Base-by-base conservation (phyloP, 208 protist genomes). In the Acanthamoeba lugdunensis region DNA sequence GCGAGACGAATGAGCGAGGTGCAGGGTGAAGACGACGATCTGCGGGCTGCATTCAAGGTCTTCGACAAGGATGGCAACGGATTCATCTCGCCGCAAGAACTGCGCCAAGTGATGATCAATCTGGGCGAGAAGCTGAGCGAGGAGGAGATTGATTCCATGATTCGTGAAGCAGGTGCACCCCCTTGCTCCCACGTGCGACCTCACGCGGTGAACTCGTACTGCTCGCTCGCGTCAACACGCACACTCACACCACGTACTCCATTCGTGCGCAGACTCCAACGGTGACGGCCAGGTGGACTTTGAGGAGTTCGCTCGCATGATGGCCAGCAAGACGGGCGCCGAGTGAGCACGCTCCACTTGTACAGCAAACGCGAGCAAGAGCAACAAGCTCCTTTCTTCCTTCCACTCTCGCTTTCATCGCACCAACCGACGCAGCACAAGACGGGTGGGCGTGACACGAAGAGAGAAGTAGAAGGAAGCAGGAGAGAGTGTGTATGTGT, bases 81-180 rank as follows among this genome's bases (percentile, higher is more conserved):
- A n/a, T 95, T 97, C 63, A 97, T 97, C 82, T 94, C 94, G 5
- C 96, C 97, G 18, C 96, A 94, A 63, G 98, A 98, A 89, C 95
- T 98, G 28, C 81, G 96, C 37, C 96, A 98, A 30, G 97, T 98
- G 41, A 97, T 98, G 96, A 97, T 96, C 33, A 97, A 96, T 73
- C 95, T 98, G 6, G 97, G 97, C 48, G 97, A 98, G 94, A 97
- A 97, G 94, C 95, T 98, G 28, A 96, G 94, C 75, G 96, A 98
- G 73, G 95, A 98, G 88, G 97, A 98, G 73, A 96, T 98, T 52
- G 97, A 98, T 75, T 96, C 96, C 33, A 97, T 98, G 95, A 97
- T 98, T 56, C 79, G 96, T 52, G 97, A 97, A 90, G 97, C 97
- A 28, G 87, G 52, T 61, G 65, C 58, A n/a, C 58, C 23, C 58